These are phyloP conservation scores for Monilinia fructicola DNA, from an alignment of 2,329 filamentous ascomycete species.

Conservation along the genomic window DNA sequence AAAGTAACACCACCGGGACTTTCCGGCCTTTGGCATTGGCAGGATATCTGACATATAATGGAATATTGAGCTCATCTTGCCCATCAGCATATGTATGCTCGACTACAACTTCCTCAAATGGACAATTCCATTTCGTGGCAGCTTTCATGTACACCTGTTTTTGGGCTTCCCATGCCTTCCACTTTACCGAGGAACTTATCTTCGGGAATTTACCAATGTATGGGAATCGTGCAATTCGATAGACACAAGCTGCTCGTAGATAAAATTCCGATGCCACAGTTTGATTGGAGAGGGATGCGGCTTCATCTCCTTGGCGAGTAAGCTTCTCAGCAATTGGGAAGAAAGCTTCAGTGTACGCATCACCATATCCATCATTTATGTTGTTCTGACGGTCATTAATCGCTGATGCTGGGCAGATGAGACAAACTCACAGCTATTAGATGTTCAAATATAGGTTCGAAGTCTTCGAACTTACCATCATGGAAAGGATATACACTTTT, in stretches of 20 bases:
- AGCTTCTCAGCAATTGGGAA: constrained; percentile 61
- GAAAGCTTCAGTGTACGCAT: constrained; percentile 64
- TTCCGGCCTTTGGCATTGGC: constrained; percentile 43
- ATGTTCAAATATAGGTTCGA: constrained; percentile 65
- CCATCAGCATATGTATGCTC: constrained; percentile 53
- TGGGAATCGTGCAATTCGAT: constrained; percentile 72
- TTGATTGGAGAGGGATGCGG: constrained; percentile 49
- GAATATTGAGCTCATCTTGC: constrained; percentile 50
- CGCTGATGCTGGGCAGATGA: background rate
- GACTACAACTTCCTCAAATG: constrained; percentile 61
- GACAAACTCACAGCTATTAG: constrained; percentile 52
- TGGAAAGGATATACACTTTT: constrained; percentile 73
- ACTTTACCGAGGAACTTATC: constrained; percentile 50
- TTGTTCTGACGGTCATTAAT: constrained; percentile 44
- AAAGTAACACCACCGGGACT: constrained; percentile 53
- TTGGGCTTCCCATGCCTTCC: constrained; percentile 63
- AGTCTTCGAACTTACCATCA: constrained; percentile 67
- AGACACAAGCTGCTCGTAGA: constrained; percentile 70
- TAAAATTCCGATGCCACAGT: constrained; percentile 61
- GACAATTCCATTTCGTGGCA: constrained; percentile 52
- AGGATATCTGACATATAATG: constrained; percentile 65
- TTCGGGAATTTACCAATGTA: constrained; percentile 47
- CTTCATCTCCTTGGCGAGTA: constrained; percentile 51
- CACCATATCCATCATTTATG: constrained; percentile 64
- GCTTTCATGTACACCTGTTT: constrained; percentile 64